A percentile compares a stretch with the other conserved stretches of the same genome.
These are phyloP conservation scores for Prunus campanulata DNA, from an alignment of 306 rosid species.

Conservation along the genomic window DNA sequence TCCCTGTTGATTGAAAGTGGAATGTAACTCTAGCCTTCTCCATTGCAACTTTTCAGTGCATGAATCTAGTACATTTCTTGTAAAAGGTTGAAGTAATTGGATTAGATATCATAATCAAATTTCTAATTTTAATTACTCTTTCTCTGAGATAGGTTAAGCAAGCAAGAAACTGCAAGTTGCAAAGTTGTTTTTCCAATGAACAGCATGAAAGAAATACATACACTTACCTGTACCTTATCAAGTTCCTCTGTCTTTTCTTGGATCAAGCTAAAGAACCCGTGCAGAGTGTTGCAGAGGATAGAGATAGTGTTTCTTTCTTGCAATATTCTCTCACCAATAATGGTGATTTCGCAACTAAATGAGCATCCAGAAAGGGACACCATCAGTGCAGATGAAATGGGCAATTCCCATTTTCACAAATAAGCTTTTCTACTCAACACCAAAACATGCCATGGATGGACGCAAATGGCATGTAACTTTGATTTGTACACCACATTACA, in stretches of 20 bases:
- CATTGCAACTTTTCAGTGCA: background rate
- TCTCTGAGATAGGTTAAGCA: background rate
- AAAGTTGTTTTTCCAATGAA: background rate
- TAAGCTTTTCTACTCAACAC: too few species aligned
- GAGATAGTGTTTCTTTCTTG: background rate
- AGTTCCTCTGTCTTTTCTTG: background rate
- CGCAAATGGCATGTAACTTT: too few species aligned
- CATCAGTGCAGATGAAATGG: background rate
- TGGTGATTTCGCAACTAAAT: background rate
- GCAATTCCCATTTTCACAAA: background rate
- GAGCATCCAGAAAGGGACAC: background rate
- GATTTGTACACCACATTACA: background rate
- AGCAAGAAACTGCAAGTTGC: background rate
- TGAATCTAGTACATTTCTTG: background rate
- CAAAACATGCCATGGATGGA: too few species aligned
- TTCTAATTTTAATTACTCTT: background rate
- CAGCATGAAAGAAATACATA: background rate
- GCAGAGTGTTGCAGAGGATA: background rate
- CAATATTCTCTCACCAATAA: background rate
- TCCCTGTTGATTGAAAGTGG: background rate
- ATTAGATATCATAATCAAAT: background rate
- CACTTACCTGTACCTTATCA: background rate
- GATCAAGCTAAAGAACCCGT: background rate
- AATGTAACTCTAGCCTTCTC: background rate
- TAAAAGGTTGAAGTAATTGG: background rate